Base-by-base conservation (phyloP, 495 filamentous ascomycete species). In the Hypoxylon fragiforme region DNA sequence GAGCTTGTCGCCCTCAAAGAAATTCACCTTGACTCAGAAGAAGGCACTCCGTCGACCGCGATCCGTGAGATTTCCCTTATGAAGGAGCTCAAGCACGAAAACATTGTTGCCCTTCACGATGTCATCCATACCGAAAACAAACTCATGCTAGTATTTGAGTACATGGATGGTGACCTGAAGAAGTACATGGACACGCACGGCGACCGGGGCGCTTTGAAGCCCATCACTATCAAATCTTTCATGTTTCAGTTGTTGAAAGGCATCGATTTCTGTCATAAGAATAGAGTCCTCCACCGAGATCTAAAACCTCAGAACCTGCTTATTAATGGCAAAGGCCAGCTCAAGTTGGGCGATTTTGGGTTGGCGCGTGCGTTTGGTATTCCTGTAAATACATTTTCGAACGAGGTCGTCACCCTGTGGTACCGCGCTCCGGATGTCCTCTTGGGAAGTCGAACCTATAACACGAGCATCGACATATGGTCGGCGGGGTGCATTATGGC, bases 111-210 rank as follows among this genome's bases (percentile, higher is more conserved):
- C 40, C 86, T 99, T 1, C 87, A 97, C 77, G 95, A 99, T 75
- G 95, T 99, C 24, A 97, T 99, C 62, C 94, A 99, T 69, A 97
- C 94, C 47, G 94, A 99, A 73, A 96, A 97, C 76, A 99, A 99
- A 70, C 83, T 99, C 35, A 97, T 97, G 91, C 87, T 99, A 30
- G 94, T 99, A 11, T 96, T 97, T 60, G 94, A 99, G 71, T 97
- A 86, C 70, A 95, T 99, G 86, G 94, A 99, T 71, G 85, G 91
- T 62, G 94, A 99, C 65, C 77, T 99, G n/a, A 99, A 99, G 80
- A 94, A 92, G 69, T 97, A 96, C 73, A 99, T 99, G 94, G 94
- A 99, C 63, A 85, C 85, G 13, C 82, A 88, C 20, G 88, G 89
- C 58, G 86, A 92, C 36, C 81, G 89, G 45, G 91, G 92, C 21